Conservation (phyloP, 768 basidiomycete genomes). For the Serendipita sp. region DNA sequence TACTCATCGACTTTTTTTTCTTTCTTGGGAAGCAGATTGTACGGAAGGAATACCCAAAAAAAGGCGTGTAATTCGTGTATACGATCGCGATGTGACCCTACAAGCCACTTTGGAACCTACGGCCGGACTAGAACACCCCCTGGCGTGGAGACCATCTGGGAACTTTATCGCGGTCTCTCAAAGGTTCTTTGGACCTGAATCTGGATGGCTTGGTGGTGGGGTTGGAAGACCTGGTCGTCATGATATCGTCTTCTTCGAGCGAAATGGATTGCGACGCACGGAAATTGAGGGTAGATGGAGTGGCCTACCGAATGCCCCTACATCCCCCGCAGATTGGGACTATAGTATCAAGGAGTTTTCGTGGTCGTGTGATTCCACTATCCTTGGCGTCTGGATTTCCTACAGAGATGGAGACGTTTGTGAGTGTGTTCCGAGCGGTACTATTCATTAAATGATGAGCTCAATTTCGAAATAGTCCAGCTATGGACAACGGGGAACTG, state of each 20-base stretch:
- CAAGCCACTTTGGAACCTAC: constrained; percentile 77
- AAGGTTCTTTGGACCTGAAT: constrained; percentile 30
- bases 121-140: constrained; percentile 60
- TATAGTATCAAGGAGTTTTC: constrained; percentile 59
- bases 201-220: constrained; percentile 54
- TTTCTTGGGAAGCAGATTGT: constrained; percentile 11
- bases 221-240: constrained; percentile 51
- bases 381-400: constrained; percentile 77
- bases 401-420: constrained; percentile 51
- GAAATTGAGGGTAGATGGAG: constrained; percentile 44
- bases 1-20: background rate
- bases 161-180: constrained; percentile 72
- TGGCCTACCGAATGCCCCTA: constrained; percentile 17
- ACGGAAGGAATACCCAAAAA: constrained; percentile 19
- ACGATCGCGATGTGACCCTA: constrained; percentile 54
- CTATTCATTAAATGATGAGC: background rate
- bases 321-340: constrained; percentile 27
- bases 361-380: constrained; percentile 86
- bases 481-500: constrained; percentile 92
- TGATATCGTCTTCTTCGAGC: constrained; percentile 87
- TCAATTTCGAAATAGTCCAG: constrained; percentile 45
- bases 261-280: constrained; percentile 85
- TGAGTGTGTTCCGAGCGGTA: constrained; percentile 22
- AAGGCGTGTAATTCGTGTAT: constrained; percentile 53
- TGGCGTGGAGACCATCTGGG: constrained; percentile 82